Percentiles rank a stretch among this genome's conserved stretches.
Conservation (phyloP, 306 rosid species). For the Pyrus communis region DNA sequence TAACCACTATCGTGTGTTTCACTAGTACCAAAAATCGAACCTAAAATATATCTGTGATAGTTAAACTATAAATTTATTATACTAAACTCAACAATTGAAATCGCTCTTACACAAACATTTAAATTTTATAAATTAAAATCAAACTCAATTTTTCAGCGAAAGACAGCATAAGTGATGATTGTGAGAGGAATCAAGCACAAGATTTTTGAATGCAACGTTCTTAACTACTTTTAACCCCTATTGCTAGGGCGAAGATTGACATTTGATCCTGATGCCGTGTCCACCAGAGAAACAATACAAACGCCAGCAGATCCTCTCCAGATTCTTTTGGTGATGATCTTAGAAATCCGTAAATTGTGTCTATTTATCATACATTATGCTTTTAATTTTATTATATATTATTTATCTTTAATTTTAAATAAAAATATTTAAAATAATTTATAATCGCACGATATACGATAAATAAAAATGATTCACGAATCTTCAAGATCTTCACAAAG, state of each 20-base stretch:
- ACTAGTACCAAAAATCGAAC: accelerated
- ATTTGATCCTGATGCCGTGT: conserved; percentile 34
- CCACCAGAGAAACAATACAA: conserved; percentile 17
- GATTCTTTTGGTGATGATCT: too few relatives aligned
- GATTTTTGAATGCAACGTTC: too few relatives aligned
- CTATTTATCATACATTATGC: accelerated
- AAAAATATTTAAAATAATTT: too few relatives aligned
- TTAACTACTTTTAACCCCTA: background rate
- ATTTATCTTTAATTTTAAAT: too few relatives aligned
- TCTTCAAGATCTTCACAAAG: accelerated
- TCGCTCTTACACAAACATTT: background rate
- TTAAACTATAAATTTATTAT: too few relatives aligned
- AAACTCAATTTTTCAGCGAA: too few relatives aligned
- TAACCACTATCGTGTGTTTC: too few relatives aligned
- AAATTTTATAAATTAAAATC: too few relatives aligned
- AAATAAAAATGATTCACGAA: too few relatives aligned
- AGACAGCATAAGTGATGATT: background rate
- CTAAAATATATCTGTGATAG: too few relatives aligned
- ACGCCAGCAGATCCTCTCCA: too few relatives aligned
- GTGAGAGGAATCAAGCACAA: background rate
- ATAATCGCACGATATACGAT: accelerated
- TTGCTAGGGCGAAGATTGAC: background rate
- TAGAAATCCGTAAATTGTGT: accelerated
- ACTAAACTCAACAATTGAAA: too few relatives aligned
- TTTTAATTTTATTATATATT: accelerated